Percentiles rank a stretch among this genome's conserved stretches.
These are phyloP conservation scores for Leccinum barrowsii DNA, from an alignment of 768 basidiomycete species.

Conservation along the genomic window DNA sequence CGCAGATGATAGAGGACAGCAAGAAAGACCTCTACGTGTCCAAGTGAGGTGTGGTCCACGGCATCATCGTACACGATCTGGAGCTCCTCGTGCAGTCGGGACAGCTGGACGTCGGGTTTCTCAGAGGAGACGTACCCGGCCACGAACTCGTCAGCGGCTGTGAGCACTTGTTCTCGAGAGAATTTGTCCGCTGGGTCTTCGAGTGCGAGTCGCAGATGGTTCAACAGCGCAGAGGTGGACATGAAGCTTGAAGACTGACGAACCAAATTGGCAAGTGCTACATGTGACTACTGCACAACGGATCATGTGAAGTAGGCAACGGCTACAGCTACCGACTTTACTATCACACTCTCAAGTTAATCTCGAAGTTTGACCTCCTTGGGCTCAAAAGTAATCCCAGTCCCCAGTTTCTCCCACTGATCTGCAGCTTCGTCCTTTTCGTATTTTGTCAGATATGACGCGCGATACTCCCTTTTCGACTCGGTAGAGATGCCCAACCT, in stretches of 20 bases:
- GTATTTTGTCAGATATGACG: slow-evolving; percentile 38
- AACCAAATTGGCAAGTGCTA: slow-evolving; percentile 9
- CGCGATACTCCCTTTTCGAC: slow-evolving; percentile 33
- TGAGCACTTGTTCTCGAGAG: slow-evolving; percentile 47
- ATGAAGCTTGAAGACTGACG: slow-evolving; percentile 20
- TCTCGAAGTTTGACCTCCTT: slow-evolving; percentile 22
- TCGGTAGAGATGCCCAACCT: slow-evolving; percentile 22
- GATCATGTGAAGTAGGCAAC: background rate
- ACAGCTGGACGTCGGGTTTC: slow-evolving; percentile 41
- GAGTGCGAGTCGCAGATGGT: slow-evolving; percentile 57
- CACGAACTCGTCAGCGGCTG: slow-evolving; percentile 54
- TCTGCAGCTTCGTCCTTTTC: slow-evolving; percentile 36
- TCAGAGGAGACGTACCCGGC: slow-evolving; percentile 45
- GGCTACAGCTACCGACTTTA: background rate
- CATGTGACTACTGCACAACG: background rate
- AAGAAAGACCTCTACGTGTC: slow-evolving; percentile 66
- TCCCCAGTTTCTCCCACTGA: slow-evolving; percentile 35
- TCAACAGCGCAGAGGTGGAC: slow-evolving; percentile 38
- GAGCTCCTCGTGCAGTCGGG: slow-evolving; percentile 63
- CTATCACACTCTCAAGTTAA: background rate
- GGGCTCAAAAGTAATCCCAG: slow-evolving; percentile 33
- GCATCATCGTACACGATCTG: slow-evolving; percentile 58
- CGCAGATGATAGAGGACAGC: slow-evolving; percentile 60
- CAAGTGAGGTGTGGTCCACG: slow-evolving; percentile 59
- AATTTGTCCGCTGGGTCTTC: slow-evolving; percentile 50